Evolutionary conservation across 495 filamentous ascomycete species (phyloP).

Genomic region (Halenospora varia): DNA sequence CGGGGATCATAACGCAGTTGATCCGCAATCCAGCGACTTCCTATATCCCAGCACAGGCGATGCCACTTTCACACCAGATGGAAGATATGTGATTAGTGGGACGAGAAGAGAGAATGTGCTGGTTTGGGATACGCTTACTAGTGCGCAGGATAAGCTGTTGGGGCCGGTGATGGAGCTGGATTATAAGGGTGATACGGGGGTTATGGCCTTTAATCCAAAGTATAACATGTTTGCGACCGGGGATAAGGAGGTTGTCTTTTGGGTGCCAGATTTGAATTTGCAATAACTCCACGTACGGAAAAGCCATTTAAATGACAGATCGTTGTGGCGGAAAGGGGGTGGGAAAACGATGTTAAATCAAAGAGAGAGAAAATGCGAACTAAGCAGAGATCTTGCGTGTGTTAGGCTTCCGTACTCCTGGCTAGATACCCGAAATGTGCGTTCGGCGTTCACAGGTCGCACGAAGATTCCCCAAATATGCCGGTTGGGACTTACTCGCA

Average conservation of each 20-base stretch:
- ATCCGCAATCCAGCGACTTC: conserved; percentile 24
- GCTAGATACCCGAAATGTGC: conserved; percentile 1
- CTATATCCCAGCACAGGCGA: conserved; percentile 61
- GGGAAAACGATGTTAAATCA: no score
- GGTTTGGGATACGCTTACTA: conserved; percentile 74
- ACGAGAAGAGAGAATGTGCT: conserved; percentile 65
- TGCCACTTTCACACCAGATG: conserved; percentile 83
- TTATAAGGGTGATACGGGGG: conserved; percentile 59
- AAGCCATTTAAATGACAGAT: no score
- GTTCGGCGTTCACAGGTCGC: no score
- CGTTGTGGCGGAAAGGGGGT: no score
- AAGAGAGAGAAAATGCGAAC: no score
- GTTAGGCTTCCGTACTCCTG: no score
- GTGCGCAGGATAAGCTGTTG: conserved; percentile 53
- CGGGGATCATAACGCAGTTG: conserved; percentile 35
- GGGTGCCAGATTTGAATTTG: conserved; percentile 73
- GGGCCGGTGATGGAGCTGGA: conserved; percentile 62
- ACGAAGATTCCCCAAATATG: no score
- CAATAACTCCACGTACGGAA: no score
- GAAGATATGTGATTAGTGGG: conserved; percentile 79
- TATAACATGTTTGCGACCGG: conserved; percentile 87
- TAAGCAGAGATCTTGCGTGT: no score
- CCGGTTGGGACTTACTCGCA: no score
- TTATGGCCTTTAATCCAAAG: conserved; percentile 84
- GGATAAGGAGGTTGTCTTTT: conserved; percentile 84